Base-by-base conservation (phyloP, 148 eudicot species). In the Nyssa sinensis region DNA sequence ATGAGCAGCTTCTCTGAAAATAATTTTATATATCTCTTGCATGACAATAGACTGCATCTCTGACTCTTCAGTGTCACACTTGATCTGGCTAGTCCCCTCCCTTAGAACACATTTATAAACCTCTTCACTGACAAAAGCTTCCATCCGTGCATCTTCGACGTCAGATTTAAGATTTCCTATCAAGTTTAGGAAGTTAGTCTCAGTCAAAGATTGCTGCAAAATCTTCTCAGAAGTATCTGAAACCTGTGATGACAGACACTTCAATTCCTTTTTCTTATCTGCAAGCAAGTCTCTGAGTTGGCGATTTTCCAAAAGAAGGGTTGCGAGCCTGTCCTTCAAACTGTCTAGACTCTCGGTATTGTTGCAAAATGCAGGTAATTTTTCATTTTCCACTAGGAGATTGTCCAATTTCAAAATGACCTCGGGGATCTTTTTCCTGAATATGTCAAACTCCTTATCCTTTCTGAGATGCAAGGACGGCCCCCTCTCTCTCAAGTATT, bases 371-470 rank as follows among this genome's bases (percentile, higher is more conserved):
- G 77, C 82, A 21, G 88, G 81, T 33, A 82, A 30, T 67, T 78
- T 84, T 75, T 85, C 88, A 78, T 81, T 84, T 59, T 85, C 91
- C 33, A 16, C 35, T 30, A 90, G 82, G 29, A 92, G 80, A 63
- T 72, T 79, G 83, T 90, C 93, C 79, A 95, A 78, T 80, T 84
- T 89, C 30, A 60, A 35, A 67, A 90, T 83, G 39, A 86, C 86
- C 1, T 85, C 87, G 14, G 90, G 78, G 33, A 95, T 84, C 66
- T 83, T 92, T 71, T 85, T 89, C 79, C 77, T 88, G 57, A 95
- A 39, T 4, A 71, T 47, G 32, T 95, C 98, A 71, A 84, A 85
- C 59, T 92, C 97, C 68, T 88, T 89, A 61, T 90, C 91, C 74
- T 85, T 91, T 66, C 73, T 86, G 49, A 65, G 71, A 16, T 81